Evolutionary conservation across 805 yeast species (phyloP).

Genomic region (Teunomyces kruisii): DNA sequence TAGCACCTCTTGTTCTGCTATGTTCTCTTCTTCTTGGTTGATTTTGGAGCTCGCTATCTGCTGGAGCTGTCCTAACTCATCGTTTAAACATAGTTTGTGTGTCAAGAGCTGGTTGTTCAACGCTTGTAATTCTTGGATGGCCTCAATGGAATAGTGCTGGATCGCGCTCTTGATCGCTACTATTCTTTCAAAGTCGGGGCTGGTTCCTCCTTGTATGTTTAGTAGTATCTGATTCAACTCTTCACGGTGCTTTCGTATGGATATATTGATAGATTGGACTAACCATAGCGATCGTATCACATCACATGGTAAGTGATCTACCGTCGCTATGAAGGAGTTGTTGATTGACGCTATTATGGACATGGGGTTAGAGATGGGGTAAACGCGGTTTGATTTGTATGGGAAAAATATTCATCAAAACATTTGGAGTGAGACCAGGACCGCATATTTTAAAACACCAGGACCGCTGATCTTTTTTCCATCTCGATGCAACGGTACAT

Average conservation of each 20-base stretch:
- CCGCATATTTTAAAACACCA: background rate
- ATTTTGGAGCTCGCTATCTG: constrained; percentile 8
- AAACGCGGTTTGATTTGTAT: background rate
- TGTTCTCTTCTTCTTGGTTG: constrained; percentile 7
- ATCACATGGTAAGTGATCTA: constrained; percentile 46
- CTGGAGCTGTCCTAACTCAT: constrained; percentile 23
- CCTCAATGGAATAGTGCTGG: constrained; percentile 15
- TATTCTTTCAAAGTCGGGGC: background rate
- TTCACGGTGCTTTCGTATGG: constrained; percentile 17
- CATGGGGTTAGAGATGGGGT: background rate
- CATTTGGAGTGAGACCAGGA: background rate
- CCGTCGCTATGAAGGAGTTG: constrained; percentile 40
- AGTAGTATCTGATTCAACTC: constrained; percentile 7
- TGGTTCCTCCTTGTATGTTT: constrained; percentile 5
- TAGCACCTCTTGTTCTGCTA: constrained; percentile 17
- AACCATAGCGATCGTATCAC: constrained; percentile 44
- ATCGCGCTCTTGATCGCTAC: constrained; percentile 6
- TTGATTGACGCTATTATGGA: constrained; percentile 22
- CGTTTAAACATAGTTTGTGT: constrained; percentile 24
- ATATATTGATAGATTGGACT: constrained; percentile 36
- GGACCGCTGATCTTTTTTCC: background rate
- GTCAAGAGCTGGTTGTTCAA: constrained; percentile 30
- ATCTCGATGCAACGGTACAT: no score
- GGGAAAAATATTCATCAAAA: background rate
- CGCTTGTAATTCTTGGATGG: constrained; percentile 26